Conservation (phyloP, 331 rosid genomes). For the Telfairia occidentalis region DNA sequence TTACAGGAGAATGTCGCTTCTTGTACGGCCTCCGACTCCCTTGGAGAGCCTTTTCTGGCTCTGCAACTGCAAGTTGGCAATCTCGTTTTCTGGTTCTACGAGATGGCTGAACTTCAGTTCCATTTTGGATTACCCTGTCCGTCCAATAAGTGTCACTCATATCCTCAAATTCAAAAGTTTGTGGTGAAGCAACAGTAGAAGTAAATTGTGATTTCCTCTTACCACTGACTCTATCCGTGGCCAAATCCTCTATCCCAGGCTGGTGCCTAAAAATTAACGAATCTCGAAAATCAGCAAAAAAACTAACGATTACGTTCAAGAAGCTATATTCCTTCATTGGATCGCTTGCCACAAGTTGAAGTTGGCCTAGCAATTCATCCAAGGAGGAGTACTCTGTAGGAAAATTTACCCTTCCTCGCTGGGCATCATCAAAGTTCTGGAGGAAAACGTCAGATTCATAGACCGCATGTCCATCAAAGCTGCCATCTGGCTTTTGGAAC, state of each 20-base stretch:
- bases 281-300: conserved; percentile 84
- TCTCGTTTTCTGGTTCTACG: conserved; percentile 44
- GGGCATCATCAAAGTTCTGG: conserved; percentile 37
- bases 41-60: conserved; percentile 48
- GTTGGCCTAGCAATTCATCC: conserved; percentile 54
- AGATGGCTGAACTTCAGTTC: conserved; percentile 55
- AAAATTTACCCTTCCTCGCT: conserved; percentile 21
- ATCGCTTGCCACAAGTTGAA: conserved; percentile 53
- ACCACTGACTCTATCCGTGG: conserved; percentile 29
- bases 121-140: conserved; percentile 80
- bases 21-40: conserved; percentile 55
- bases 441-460: conserved; percentile 29
- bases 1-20: conserved; percentile 45
- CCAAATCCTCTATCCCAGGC: conserved; percentile 27
- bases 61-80: conserved; percentile 28
- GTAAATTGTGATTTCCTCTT: conserved; percentile 45
- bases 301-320: conserved; percentile 37
- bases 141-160: conserved; percentile 96
- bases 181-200: conserved; percentile 32
- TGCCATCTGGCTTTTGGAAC: conserved; percentile 42
- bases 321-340: conserved; percentile 38
- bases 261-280: conserved; percentile 31
- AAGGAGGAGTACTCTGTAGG: conserved; percentile 52
- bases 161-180: conserved; percentile 88
- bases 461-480: conserved; percentile 23